Conservation (phyloP, 441 rosid genomes). For the Adansonia grandidieri region DNA sequence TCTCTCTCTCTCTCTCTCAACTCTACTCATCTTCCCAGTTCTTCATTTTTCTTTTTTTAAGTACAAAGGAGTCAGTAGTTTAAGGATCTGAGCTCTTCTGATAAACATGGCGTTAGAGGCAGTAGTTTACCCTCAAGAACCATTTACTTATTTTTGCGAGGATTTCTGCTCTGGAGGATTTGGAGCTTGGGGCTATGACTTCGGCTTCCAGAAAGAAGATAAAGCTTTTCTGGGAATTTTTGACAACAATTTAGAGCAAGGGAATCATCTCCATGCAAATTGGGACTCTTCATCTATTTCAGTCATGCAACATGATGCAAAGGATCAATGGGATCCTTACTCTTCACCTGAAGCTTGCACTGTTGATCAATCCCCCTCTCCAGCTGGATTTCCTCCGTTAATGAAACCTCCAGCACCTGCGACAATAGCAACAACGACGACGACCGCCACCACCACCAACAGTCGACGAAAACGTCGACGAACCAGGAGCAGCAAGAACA, state of each 20-base stretch:
- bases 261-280: constrained; percentile 26
- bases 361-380: constrained; percentile 22
- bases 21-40: constrained; percentile 20
- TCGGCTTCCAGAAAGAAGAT: constrained; percentile 28
- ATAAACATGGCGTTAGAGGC: not conserved
- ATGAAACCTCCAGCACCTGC: constrained; percentile 7
- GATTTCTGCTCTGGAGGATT: constrained; percentile 38
- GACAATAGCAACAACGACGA: not conserved
- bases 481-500: constrained; percentile 52
- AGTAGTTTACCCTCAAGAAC: constrained; percentile 28
- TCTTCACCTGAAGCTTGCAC: constrained; percentile 39
- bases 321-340: constrained; percentile 31
- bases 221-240: constrained; percentile 24
- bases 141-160: constrained; percentile 41
- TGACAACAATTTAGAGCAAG: constrained; percentile 28
- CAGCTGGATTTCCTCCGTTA: constrained; percentile 11
- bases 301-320: constrained; percentile 31
- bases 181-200: constrained; percentile 27
- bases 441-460: constrained; percentile 26
- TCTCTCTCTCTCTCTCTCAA: no score
- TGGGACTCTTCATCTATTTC: constrained; percentile 37
- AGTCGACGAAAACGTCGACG: constrained; percentile 57
- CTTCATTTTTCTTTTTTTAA: no score
- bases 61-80: no score
- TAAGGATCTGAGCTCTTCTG: not conserved